Percentiles rank a stretch among this genome's conserved stretches.
These are phyloP conservation scores for Hansenula sp. DNA, from an alignment of 1,139 yeast genomes.

Conservation along the genomic window DNA sequence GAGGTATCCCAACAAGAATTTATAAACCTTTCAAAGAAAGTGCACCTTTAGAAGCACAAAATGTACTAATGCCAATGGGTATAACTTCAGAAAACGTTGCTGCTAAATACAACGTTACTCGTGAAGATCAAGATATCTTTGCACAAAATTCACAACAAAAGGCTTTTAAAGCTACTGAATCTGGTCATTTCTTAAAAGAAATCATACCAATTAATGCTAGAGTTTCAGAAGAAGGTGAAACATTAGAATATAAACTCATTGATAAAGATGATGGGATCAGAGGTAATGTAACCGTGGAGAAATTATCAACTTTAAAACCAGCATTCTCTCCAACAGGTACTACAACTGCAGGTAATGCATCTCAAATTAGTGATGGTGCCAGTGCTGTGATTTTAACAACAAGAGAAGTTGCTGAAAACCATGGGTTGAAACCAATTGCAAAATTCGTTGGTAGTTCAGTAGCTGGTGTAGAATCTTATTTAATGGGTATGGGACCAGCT, in stretches of 20 bases:
- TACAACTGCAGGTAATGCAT: conserved; percentile 40
- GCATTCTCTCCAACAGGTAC: conserved; percentile 34
- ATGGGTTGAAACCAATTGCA: conserved; percentile 34
- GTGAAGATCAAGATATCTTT: conserved; percentile 38
- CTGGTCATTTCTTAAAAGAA: conserved; percentile 35
- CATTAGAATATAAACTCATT: conserved; percentile 22
- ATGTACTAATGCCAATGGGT: conserved; percentile 37
- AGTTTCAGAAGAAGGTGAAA: conserved; percentile 18
- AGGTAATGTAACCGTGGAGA: conserved; percentile 27
- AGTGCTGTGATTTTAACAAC: conserved; percentile 36
- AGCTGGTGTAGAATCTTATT: conserved; percentile 34
- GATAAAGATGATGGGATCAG: conserved; percentile 33
- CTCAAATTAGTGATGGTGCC: conserved; percentile 41
- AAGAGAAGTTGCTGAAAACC: conserved; percentile 31
- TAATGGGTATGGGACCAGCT: conserved; percentile 42
- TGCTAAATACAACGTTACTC: conserved; percentile 29
- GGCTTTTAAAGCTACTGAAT: conserved; percentile 32
- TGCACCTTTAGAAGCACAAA: conserved; percentile 26
- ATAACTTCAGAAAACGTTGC: conserved; percentile 35
- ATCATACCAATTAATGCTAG: conserved; percentile 34
- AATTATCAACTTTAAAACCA: conserved; percentile 30
- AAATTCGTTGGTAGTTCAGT: conserved; percentile 30
- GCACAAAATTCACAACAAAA: conserved; percentile 33
- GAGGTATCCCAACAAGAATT: conserved; percentile 33
- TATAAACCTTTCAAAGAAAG: conserved; percentile 20